These are phyloP conservation scores for Clavispora asparagi DNA, from an alignment of 805 yeast species.

Conservation along the genomic window DNA sequence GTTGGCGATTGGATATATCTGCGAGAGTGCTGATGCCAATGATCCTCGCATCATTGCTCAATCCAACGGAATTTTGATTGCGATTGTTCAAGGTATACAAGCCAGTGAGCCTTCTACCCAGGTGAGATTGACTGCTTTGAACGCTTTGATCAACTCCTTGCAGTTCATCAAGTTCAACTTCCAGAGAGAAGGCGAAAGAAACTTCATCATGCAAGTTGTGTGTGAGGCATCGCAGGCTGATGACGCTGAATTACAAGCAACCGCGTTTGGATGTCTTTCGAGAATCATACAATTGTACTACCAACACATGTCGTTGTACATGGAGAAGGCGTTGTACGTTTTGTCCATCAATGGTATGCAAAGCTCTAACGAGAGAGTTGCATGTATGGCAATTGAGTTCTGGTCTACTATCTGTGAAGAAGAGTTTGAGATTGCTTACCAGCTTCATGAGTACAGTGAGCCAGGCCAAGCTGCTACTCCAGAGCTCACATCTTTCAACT, in stretches of 20 bases:
- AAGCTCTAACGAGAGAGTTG: slow-evolving; percentile 74
- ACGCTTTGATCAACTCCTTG: slow-evolving; percentile 85
- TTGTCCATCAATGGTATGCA: slow-evolving; percentile 91
- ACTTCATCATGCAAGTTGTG: slow-evolving; percentile 96
- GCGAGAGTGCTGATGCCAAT: slow-evolving; percentile 87
- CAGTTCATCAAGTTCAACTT: slow-evolving; percentile 86
- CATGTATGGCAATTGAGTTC: slow-evolving; percentile 98
- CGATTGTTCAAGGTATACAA: slow-evolving; percentile 96
- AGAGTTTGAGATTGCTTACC: slow-evolving; percentile 75
- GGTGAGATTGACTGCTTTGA: slow-evolving; percentile 86
- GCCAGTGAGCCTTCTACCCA: slow-evolving; percentile 64
- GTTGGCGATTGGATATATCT: slow-evolving; percentile 88
- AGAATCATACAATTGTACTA: slow-evolving; percentile 88
- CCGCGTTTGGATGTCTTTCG: slow-evolving; percentile 94
- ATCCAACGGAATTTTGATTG: slow-evolving; percentile 87
- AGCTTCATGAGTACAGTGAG: slow-evolving; percentile 54
- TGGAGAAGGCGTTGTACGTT: slow-evolving; percentile 94
- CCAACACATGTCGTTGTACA: slow-evolving; percentile 83
- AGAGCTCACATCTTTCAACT: slow-evolving; percentile 59
- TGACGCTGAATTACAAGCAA: slow-evolving; percentile 77
- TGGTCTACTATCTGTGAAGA: slow-evolving; percentile 99
- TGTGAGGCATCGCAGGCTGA: slow-evolving; percentile 97
- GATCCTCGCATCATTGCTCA: slow-evolving; percentile 75
- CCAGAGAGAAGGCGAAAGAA: slow-evolving; percentile 90
- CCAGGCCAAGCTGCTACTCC: slow-evolving; percentile 25